phyloP scores from a whole-genome alignment of 306 rosid genomes.

The Neltuma alba region DNA sequence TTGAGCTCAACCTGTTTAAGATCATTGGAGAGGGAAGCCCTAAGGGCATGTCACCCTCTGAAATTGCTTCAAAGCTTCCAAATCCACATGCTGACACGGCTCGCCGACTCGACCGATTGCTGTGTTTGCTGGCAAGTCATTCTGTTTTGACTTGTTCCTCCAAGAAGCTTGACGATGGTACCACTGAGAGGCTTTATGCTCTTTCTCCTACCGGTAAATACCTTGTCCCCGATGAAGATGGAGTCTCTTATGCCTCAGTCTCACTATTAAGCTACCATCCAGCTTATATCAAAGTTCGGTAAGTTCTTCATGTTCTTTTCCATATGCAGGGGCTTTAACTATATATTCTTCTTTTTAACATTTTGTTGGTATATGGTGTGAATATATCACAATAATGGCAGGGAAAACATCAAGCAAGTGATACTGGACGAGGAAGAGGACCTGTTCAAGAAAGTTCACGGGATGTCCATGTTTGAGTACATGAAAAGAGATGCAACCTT shows the following conservation, averaged over 20 bases:
- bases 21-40: slow-evolving; percentile 30
- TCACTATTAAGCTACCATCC: neutral
- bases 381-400: too few relatives aligned
- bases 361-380: too few relatives aligned
- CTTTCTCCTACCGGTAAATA: neutral
- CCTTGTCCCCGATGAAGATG: neutral
- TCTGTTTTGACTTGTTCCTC: slow-evolving; percentile 21
- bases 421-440: too few relatives aligned
- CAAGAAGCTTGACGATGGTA: neutral
- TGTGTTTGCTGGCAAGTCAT: slow-evolving; percentile 31
- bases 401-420: too few relatives aligned
- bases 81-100: neutral
- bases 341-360: too few relatives aligned
- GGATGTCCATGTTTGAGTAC: too few relatives aligned
- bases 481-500: too few relatives aligned
- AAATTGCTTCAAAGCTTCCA: slow-evolving; percentile 29
- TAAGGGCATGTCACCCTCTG: slow-evolving; percentile 16
- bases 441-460: too few relatives aligned
- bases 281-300: neutral
- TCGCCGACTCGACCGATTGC: slow-evolving; percentile 32
- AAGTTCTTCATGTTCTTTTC: too few relatives aligned
- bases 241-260: neutral
- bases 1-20: slow-evolving; percentile 40
- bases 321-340: too few relatives aligned
- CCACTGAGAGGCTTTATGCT: neutral